Conservation (phyloP, 192 early-diverging fungal species). For the Backusella tuberculispora region DNA sequence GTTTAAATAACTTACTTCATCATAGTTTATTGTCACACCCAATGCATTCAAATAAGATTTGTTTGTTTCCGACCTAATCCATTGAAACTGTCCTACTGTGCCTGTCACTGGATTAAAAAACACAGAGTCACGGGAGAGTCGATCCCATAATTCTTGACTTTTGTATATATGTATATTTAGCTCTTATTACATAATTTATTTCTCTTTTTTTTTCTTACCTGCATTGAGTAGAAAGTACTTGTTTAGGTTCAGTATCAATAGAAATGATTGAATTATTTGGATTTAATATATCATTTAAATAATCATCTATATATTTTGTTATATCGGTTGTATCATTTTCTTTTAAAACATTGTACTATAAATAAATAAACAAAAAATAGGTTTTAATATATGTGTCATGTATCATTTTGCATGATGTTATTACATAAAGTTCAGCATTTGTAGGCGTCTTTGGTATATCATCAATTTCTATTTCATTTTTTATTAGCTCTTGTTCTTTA, state of each 20-base stretch:
- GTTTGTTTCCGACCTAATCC: constrained; percentile 45
- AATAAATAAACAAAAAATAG: not conserved
- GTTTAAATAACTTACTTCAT: constrained; percentile 34
- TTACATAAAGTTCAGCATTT: constrained; percentile 18
- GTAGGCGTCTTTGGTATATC: constrained; percentile 15
- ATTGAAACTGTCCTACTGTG: constrained; percentile 44
- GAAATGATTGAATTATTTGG: not conserved
- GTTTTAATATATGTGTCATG: not conserved
- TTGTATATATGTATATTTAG: not conserved
- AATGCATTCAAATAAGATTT: constrained; percentile 40
- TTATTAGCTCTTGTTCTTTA: not conserved
- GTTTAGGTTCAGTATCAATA: not conserved
- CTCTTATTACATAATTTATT: constrained; percentile 7
- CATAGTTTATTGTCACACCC: constrained; percentile 39
- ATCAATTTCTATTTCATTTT: not conserved
- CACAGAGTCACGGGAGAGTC: constrained; percentile 42
- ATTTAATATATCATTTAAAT: not conserved
- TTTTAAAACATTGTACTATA: constrained; percentile 1
- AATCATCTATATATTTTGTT: not conserved
- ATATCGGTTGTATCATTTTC: not conserved
- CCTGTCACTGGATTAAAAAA: constrained; percentile 49
- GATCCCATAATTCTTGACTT: constrained; percentile 41
- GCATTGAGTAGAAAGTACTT: constrained; percentile 30
- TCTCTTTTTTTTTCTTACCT: constrained; percentile 16
- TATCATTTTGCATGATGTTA: not conserved